These are phyloP conservation scores for Aspergillus tanneri DNA, from an alignment of 2,329 filamentous ascomycete species.

Conservation along the genomic window DNA sequence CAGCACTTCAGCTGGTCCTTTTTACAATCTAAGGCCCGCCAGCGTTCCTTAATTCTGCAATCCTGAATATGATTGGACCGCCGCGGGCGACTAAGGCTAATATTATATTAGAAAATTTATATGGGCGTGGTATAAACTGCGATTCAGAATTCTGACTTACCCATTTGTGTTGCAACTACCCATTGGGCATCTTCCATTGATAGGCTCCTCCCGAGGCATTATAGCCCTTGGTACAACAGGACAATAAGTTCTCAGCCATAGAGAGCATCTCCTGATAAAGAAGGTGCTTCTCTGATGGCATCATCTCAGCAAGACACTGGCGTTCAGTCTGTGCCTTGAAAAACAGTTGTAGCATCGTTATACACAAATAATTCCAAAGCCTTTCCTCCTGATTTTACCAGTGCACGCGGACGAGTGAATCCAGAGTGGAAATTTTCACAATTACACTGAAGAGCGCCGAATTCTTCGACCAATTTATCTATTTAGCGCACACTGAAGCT, in stretches of 20 bases:
- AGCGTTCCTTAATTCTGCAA: not conserved
- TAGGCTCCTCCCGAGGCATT: not conserved
- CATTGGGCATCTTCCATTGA: conserved; percentile 1
- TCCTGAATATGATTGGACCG: no score
- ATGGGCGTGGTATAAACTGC: not conserved
- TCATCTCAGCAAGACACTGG: conserved; percentile 4
- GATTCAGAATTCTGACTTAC: not conserved
- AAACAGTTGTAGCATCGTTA: conserved; percentile 3
- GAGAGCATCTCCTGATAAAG: conserved; percentile 9
- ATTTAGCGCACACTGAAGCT: no score
- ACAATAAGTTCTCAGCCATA: not conserved
- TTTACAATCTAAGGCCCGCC: not conserved
- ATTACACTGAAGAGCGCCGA: no score
- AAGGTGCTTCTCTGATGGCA: conserved; percentile 1
- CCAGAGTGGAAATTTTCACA: no score
- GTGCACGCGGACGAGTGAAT: no score
- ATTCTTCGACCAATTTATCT: no score
- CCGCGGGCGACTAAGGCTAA: not conserved
- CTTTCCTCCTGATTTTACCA: conserved; percentile 6
- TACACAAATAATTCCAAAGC: conserved; percentile 3
- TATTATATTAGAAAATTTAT: no score
- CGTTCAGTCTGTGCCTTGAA: conserved; percentile 8
- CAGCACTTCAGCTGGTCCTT: not conserved
- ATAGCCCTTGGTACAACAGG: not conserved
- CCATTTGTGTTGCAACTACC: not conserved